Percentiles rank a stretch among this genome's conserved stretches.
Conservation (phyloP, 225 moss, liverwort and hornwort genomes). For the Asterella californica region DNA sequence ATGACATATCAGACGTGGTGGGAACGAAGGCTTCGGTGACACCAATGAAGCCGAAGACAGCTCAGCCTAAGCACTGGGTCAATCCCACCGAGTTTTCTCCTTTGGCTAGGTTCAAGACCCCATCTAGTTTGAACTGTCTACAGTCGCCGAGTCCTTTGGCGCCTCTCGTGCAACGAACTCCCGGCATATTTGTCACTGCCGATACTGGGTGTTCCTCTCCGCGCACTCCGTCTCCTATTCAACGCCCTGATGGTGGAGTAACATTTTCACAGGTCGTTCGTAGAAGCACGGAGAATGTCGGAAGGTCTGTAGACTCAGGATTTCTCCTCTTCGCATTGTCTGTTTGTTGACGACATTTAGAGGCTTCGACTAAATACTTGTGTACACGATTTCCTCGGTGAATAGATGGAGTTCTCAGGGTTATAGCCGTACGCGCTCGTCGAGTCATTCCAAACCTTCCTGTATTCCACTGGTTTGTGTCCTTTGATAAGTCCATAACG, state of each 20-base stretch:
- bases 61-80: constrained; percentile 83
- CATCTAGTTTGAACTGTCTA: constrained; percentile 57
- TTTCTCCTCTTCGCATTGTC: neutral
- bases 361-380: neutral
- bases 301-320: constrained; percentile 43
- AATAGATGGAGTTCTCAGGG: neutral
- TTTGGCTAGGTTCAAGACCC: constrained; percentile 71
- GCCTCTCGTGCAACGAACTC: constrained; percentile 42
- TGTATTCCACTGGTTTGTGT: no score
- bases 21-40: constrained; percentile 68
- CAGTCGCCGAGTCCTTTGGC: constrained; percentile 55
- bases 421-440: neutral
- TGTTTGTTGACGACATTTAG: neutral
- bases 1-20: constrained; percentile 50
- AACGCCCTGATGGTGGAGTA: constrained; percentile 41
- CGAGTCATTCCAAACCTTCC: no score
- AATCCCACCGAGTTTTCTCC: constrained; percentile 79
- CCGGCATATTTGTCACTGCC: constrained; percentile 12
- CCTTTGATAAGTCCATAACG: no score
- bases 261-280: constrained; percentile 59
- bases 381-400: neutral
- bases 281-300: constrained; percentile 52
- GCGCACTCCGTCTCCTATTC: constrained; percentile 80
- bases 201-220: constrained; percentile 44
- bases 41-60: constrained; percentile 76